Base-by-base conservation (phyloP, 441 rosid genomes). In the Populus tomentosa region DNA sequence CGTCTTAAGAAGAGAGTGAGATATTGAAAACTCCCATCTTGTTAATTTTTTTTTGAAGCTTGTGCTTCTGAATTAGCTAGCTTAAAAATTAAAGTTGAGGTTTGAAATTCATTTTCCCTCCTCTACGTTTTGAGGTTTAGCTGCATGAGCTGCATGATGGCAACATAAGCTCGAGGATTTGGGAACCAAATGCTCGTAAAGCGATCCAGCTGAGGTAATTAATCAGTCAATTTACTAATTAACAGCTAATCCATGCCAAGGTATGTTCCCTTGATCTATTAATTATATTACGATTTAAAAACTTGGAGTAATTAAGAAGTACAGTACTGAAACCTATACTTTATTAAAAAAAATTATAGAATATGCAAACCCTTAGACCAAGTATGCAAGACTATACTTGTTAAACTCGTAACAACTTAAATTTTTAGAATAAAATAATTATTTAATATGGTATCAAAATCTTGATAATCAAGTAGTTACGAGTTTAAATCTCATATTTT, bases 1-100 rank as follows among this genome's bases (percentile, higher is more conserved):
- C 77, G 69, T 10, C 88, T 89, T 38, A 86, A 80, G 77, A 85
- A 86, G 75, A 85, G 63, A 74, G 92, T 89, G 77, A 82, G 90
- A 71, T 33, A 66, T 5, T 65, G 4, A 11, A 74, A 26, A 18
- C 24, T 24, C 2, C 38, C 5, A 42, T 28, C 14, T 18, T 5
- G 16, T 24, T 24, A 24, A 24, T 24, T 24, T 35, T 69, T n/a
- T 13, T 67, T 13, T 65, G 9, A 21, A 10, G 18, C 18, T 30
- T 30, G 32, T 30, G 7, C 6, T 70, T 3, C 20, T 10, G 28
- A 30, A 30, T 30, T 13, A 18, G 69, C 11, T 67, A 28, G n/a
- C 18, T 30, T 16, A 30, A 28, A 23, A 23, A 24, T 20, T 16
- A 67, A 24, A 18, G 28, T 1, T 32, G 16, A 40, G 53, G 50